Evolutionary conservation across 169 alveolate genomes (phyloP).

Genomic region (Perkinsus chesapeaki): DNA sequence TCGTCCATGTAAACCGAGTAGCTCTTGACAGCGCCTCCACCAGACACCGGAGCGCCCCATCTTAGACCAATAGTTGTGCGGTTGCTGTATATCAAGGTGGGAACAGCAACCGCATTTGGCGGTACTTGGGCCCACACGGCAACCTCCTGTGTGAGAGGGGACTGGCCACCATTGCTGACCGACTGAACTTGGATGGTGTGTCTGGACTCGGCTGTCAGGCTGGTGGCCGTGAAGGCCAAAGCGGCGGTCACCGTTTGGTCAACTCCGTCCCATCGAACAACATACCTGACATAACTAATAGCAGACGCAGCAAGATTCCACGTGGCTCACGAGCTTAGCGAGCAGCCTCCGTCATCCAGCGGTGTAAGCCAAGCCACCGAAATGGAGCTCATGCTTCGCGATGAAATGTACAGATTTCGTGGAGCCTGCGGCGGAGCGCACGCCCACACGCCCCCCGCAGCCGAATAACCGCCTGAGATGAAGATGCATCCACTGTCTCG

Average conservation of each 20-base stretch:
- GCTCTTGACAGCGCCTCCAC: not conserved
- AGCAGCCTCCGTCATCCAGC: constrained; percentile 13
- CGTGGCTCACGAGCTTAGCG: not conserved
- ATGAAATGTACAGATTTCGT: not conserved
- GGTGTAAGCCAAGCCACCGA: constrained; percentile 10
- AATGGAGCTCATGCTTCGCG: not conserved
- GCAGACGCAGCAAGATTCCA: not conserved
- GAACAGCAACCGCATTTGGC: not conserved
- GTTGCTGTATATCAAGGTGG: not conserved
- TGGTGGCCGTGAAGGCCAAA: not conserved
- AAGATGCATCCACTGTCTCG: not conserved
- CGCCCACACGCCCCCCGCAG: not conserved
- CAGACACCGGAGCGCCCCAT: not conserved
- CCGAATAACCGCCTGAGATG: not conserved
- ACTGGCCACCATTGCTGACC: not conserved
- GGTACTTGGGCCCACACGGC: not conserved
- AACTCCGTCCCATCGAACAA: not conserved
- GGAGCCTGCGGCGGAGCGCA: constrained; percentile 9
- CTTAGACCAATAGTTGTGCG: not conserved
- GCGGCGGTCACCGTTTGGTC: not conserved
- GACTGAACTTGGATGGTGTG: not conserved
- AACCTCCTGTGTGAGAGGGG: not conserved
- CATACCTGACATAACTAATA: not conserved
- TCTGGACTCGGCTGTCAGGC: not conserved
- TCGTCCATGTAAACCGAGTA: constrained; percentile 10